Evolutionary conservation across 176 grass and related monocot species (phyloP).

Genomic region (Tillandsia leiboldiana): DNA sequence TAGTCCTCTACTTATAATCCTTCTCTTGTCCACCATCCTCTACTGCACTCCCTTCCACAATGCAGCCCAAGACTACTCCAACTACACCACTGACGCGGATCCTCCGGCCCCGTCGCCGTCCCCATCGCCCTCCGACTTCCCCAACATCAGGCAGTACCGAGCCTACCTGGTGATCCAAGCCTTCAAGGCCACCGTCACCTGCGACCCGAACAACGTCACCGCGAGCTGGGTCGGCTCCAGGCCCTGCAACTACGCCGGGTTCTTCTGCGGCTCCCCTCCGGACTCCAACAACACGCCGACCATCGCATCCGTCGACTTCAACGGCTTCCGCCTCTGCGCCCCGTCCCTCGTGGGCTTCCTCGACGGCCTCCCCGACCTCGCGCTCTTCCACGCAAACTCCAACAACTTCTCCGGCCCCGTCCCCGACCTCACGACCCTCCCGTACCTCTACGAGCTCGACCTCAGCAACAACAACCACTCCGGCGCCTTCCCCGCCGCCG

Average conservation of each 20-base stretch:
- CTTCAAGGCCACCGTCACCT: constrained; percentile 66
- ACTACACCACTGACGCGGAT: background rate
- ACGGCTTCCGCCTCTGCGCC: constrained; percentile 40
- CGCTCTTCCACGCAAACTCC: constrained; percentile 85
- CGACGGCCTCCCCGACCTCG: constrained; percentile 58
- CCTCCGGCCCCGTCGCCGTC: background rate
- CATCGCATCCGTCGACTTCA: constrained; percentile 79
- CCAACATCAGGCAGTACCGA: constrained; percentile 21
- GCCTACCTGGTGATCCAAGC: constrained; percentile 59
- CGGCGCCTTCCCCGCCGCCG: constrained; percentile 34
- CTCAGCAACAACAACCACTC: constrained; percentile 67
- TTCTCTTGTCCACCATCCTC: too few species aligned
- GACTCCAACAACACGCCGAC: constrained; percentile 8
- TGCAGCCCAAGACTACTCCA: background rate
- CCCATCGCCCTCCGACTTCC: constrained; percentile 19
- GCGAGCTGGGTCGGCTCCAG: constrained; percentile 32
- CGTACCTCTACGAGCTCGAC: constrained; percentile 72
- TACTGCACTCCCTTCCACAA: too few species aligned
- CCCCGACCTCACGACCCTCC: constrained; percentile 34
- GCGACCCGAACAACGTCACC: constrained; percentile 30
- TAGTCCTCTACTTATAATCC: too few species aligned
- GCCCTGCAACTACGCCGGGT: constrained; percentile 53
- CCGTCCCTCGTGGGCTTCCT: constrained; percentile 48
- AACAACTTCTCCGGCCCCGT: constrained; percentile 46
- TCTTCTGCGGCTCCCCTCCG: constrained; percentile 56